Conservation (phyloP, 2,329 filamentous ascomycete genomes). For the Dactylonectria macrodidyma region DNA sequence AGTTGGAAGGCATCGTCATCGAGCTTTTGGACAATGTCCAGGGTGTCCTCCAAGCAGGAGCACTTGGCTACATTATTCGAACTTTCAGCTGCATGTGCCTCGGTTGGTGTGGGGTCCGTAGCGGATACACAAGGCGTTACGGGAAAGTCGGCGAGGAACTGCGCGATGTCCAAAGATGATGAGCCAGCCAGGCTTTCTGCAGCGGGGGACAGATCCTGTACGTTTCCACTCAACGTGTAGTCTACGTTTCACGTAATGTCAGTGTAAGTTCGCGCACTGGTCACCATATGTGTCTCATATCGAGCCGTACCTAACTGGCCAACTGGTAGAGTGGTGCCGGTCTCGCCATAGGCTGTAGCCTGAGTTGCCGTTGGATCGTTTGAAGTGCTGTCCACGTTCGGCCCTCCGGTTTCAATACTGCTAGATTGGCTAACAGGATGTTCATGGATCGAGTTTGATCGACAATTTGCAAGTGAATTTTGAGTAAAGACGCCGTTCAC, state of each 20-base stretch:
- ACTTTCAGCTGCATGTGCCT: not conserved
- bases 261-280: not conserved
- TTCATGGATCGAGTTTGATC: not conserved
- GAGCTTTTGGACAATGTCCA: slow-evolving; percentile 47
- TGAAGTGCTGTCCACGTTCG: too few species aligned
- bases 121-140: too few species aligned
- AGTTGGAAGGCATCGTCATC: slow-evolving; percentile 50
- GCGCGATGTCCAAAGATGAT: not conserved
- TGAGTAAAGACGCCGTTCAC: not conserved
- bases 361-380: not conserved
- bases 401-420: not conserved
- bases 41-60: slow-evolving; percentile 41
- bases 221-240: not conserved
- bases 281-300: too few species aligned
- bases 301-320: not conserved
- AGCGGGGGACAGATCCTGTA: not conserved
- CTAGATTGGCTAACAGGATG: not conserved
- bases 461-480: not conserved
- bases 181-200: not conserved
- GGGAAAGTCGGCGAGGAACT: not conserved
- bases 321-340: too few species aligned
- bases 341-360: not conserved
- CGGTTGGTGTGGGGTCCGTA: not conserved
- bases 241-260: not conserved
- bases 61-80: slow-evolving; percentile 21